These are phyloP conservation scores for Penicillium herquei DNA, from an alignment of 495 filamentous ascomycete species.

Conservation along the genomic window DNA sequence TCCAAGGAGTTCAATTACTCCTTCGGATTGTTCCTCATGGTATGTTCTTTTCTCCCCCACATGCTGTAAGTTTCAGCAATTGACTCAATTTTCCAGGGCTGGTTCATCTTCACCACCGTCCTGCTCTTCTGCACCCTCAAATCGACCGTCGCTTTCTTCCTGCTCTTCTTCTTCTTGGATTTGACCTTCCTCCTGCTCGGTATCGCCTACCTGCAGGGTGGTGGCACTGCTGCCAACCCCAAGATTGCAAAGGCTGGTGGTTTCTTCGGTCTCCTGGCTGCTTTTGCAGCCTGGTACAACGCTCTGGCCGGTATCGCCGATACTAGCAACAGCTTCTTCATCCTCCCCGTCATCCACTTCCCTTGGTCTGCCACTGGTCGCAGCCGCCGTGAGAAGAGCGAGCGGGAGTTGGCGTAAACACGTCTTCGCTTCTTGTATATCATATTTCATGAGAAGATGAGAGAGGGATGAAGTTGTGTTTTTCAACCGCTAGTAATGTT, in stretches of 20 bases:
- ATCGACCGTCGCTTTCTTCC: constrained; percentile 95
- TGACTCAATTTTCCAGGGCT: constrained; percentile 49
- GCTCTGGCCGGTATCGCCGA: constrained; percentile 94
- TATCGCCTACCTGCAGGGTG: constrained; percentile 62
- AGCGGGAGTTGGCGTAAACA: constrained; percentile 39
- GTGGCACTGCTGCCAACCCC: constrained; percentile 39
- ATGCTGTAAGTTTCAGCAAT: neutral
- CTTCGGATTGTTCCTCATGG: constrained; percentile 82
- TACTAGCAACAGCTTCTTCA: constrained; percentile 87
- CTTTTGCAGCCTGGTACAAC: constrained; percentile 96
- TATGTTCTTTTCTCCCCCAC: constrained; percentile 29
- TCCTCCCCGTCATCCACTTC: constrained; percentile 93
- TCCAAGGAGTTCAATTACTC: constrained; percentile 57
- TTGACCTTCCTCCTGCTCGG: constrained; percentile 87
- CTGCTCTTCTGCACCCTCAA: constrained; percentile 85
- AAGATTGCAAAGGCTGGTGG: constrained; percentile 75
- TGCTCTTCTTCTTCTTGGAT: constrained; percentile 91
- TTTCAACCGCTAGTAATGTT: constrained; percentile 25
- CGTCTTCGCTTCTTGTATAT: neutral
- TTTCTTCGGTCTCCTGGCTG: constrained; percentile 81
- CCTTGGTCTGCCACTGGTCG: constrained; percentile 91
- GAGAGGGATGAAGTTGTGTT: constrained; percentile 1
- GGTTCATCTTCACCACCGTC: constrained; percentile 98
- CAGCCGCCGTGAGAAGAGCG: constrained; percentile 50
- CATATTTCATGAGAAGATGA: neutral